Evolutionary conservation across 1,284 basidiomycete genomes (phyloP).

Genomic region (Marasmius tenuissimus): DNA sequence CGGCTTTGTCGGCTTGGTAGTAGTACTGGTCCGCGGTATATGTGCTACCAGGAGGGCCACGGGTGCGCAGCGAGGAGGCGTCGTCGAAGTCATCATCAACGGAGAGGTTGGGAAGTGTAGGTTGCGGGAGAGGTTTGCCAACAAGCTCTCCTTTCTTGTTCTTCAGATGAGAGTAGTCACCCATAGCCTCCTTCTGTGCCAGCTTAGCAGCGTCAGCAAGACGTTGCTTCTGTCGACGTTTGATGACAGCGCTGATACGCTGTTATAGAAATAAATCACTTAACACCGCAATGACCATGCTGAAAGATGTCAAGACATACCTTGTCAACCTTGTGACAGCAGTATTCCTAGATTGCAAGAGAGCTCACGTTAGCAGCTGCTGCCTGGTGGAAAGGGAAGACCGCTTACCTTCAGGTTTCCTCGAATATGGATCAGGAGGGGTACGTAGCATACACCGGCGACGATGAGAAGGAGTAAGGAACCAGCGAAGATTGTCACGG

Average conservation of each 20-base stretch:
- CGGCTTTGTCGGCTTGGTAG: slow-evolving; percentile 49
- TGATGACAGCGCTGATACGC: slow-evolving; percentile 93
- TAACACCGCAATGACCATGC: slow-evolving; percentile 6
- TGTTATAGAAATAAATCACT: slow-evolving; percentile 27
- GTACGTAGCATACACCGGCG: slow-evolving; percentile 89
- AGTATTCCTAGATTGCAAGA: slow-evolving; percentile 74
- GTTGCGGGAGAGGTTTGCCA: slow-evolving; percentile 86
- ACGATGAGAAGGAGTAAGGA: slow-evolving; percentile 81
- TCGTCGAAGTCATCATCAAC: slow-evolving; percentile 81
- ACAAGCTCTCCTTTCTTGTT: slow-evolving; percentile 90
- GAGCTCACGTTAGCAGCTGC: not conserved
- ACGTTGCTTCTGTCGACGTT: slow-evolving; percentile 87
- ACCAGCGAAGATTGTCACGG: slow-evolving; percentile 84
- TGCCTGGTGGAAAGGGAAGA: slow-evolving; percentile 6
- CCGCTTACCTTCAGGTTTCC: slow-evolving; percentile 83
- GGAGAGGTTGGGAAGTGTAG: slow-evolving; percentile 90
- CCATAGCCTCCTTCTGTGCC: slow-evolving; percentile 88
- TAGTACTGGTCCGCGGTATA: slow-evolving; percentile 58
- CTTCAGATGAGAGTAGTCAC: slow-evolving; percentile 89
- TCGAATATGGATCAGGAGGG: slow-evolving; percentile 91
- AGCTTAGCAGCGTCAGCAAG: slow-evolving; percentile 79
- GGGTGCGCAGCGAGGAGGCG: slow-evolving; percentile 55
- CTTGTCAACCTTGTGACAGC: slow-evolving; percentile 99
- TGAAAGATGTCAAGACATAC: slow-evolving; percentile 34
- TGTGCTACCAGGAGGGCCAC: slow-evolving; percentile 52